Evolutionary conservation across 805 yeast genomes (phyloP).

Genomic region (Cyberlindnera mrakii): DNA sequence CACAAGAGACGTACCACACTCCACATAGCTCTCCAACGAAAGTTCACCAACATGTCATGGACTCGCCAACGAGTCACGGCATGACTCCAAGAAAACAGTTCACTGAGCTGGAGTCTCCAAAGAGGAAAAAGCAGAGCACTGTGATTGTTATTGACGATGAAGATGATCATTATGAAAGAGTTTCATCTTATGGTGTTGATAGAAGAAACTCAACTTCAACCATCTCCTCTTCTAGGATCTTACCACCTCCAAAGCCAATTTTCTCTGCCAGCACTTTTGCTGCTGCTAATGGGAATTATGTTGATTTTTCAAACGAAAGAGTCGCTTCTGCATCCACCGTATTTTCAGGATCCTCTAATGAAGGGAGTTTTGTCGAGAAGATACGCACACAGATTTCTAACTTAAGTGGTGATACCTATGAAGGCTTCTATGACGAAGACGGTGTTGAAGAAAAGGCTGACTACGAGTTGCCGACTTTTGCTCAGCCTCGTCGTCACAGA

Average conservation of each 20-base stretch:
- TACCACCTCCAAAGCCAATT: slow-evolving; percentile 62
- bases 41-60: slow-evolving; percentile 1
- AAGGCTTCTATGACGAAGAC: slow-evolving; percentile 23
- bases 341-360: slow-evolving; percentile 17
- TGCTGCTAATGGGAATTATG: slow-evolving; percentile 37
- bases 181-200: slow-evolving; percentile 13
- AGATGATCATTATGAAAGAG: slow-evolving; percentile 5
- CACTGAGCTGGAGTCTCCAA: slow-evolving; percentile 69
- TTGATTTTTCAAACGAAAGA: slow-evolving; percentile 20
- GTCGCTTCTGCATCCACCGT: slow-evolving; percentile 24
- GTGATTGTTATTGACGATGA: slow-evolving; percentile 40
- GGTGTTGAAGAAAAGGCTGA: slow-evolving; percentile 43
- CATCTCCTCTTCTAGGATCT: slow-evolving; percentile 34
- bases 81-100: slow-evolving; percentile 58
- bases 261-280: slow-evolving; percentile 59
- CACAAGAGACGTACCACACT: slow-evolving; percentile 16
- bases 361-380: slow-evolving; percentile 17
- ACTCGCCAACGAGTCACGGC: slow-evolving; percentile 20
- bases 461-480: slow-evolving; percentile 29
- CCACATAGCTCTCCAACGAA: slow-evolving; percentile 30
- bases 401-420: slow-evolving; percentile 33
- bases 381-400: slow-evolving; percentile 15
- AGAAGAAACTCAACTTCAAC: slow-evolving; percentile 27
- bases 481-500: slow-evolving; percentile 57
- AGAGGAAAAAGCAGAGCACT: slow-evolving; percentile 45